phyloP scores from a whole-genome alignment of 441 rosid species.

The Syzygium syzygioides region DNA sequence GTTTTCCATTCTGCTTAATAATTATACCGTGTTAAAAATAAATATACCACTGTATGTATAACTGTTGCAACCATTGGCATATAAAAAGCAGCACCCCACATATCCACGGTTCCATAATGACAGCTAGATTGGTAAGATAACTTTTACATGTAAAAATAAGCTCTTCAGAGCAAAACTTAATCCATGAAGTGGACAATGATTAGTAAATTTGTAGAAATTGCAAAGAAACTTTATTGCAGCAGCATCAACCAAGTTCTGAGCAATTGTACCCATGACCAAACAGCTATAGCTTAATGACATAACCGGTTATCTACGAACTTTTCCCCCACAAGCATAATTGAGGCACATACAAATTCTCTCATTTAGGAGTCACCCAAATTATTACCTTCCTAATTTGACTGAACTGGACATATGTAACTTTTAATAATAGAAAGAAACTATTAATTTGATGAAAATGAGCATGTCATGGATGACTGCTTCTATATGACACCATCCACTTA shows the following conservation, averaged over 20 bases:
- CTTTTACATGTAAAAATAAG: neutral
- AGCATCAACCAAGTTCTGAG: neutral
- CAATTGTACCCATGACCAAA: neutral
- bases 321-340: neutral
- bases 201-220: fast-evolving
- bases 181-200: neutral
- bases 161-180: neutral
- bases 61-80: neutral
- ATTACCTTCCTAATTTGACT: no score
- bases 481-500: no score
- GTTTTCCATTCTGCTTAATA: neutral
- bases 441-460: no score
- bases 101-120: neutral
- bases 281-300: neutral
- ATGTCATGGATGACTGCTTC: no score
- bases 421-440: no score
- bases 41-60: neutral
- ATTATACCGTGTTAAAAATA: neutral
- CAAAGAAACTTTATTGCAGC: neutral
- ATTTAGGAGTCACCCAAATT: no score
- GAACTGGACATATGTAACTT: no score
- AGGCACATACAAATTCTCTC: neutral
- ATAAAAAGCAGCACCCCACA: neutral
- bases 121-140: neutral
- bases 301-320: neutral